These are phyloP conservation scores for Opeltia flavorubescens DNA, from an alignment of 495 filamentous ascomycete genomes.

Conservation along the genomic window DNA sequence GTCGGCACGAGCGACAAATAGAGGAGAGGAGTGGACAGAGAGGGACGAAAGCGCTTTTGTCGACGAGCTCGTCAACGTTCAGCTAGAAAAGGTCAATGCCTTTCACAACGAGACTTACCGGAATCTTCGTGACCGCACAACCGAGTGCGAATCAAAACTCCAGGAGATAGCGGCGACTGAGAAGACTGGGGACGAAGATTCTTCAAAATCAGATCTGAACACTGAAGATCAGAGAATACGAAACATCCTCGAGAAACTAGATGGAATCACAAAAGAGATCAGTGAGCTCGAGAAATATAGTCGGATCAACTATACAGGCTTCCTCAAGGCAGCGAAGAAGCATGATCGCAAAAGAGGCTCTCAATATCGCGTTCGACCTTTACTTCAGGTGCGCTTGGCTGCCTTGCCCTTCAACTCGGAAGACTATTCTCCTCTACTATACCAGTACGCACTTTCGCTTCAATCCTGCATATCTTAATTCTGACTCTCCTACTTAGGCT, in stretches of 20 bases:
- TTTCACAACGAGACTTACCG: slow-evolving; percentile 71
- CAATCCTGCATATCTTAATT: not conserved
- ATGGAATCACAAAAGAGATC: slow-evolving; percentile 75
- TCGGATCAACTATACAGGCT: slow-evolving; percentile 92
- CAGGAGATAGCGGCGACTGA: slow-evolving; percentile 27
- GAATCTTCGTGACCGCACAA: slow-evolving; percentile 52
- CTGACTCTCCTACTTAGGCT: slow-evolving; percentile 27
- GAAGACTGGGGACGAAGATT: slow-evolving; percentile 9
- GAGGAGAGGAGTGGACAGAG: slow-evolving; percentile 72
- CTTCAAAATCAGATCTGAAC: slow-evolving; percentile 19
- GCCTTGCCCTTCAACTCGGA: slow-evolving; percentile 90
- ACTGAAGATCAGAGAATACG: slow-evolving; percentile 39
- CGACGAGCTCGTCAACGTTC: slow-evolving; percentile 83
- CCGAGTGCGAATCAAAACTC: slow-evolving; percentile 38
- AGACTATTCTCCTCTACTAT: slow-evolving; percentile 79
- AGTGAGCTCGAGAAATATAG: slow-evolving; percentile 91
- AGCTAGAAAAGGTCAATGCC: slow-evolving; percentile 86
- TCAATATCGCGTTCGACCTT: slow-evolving; percentile 72
- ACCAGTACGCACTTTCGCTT: slow-evolving; percentile 30
- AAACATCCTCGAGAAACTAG: slow-evolving; percentile 64
- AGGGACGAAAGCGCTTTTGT: slow-evolving; percentile 90
- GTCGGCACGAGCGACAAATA: slow-evolving; percentile 7
- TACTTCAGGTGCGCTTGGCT: slow-evolving; percentile 77
- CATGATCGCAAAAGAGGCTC: slow-evolving; percentile 81
- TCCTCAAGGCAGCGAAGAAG: slow-evolving; percentile 96